Evolutionary conservation across 139 green algal species (phyloP).

Genomic region (Deuterostichococcus epilithicus): DNA sequence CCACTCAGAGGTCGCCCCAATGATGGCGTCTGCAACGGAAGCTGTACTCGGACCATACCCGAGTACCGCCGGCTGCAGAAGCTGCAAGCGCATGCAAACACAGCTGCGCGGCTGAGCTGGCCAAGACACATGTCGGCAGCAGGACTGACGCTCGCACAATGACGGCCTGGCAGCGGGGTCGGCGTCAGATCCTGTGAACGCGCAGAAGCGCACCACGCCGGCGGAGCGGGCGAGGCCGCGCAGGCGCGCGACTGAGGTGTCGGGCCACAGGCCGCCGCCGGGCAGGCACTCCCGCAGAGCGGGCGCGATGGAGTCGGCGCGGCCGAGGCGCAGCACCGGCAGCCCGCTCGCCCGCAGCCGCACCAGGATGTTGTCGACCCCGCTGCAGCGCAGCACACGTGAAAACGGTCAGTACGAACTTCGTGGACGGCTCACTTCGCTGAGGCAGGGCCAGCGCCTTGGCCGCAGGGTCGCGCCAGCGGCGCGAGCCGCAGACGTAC

Average conservation of each 20-base stretch:
- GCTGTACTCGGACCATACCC: no score
- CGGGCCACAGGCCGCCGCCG: slow-evolving; percentile 39
- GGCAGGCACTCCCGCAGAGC: slow-evolving; percentile 48
- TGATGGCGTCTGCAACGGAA: no score
- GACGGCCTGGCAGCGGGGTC: no score
- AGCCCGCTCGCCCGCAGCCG: slow-evolving; percentile 58
- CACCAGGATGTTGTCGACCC: slow-evolving; percentile 94
- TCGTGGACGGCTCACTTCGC: no score
- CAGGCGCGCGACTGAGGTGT: slow-evolving; percentile 20
- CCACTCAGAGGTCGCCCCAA: no score
- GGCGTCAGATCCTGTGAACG: no score
- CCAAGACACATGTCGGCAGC: no score
- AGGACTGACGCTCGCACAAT: no score
- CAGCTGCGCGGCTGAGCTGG: no score
- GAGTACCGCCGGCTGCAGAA: no score
- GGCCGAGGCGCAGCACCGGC: slow-evolving; percentile 74
- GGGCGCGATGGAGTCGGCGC: slow-evolving; percentile 45
- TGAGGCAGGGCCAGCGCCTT: no score
- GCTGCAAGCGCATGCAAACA: not conserved
- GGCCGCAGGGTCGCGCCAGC: no score
- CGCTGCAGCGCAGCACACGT: slow-evolving; percentile 24
- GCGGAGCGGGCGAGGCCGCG: slow-evolving; percentile 6
- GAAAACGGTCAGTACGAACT: not conserved
- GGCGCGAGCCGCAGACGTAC: not conserved
- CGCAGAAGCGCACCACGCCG: slow-evolving; percentile 18